phyloP scores from a whole-genome alignment of 1,284 basidiomycete species.

The Austropuccinia psidii region DNA sequence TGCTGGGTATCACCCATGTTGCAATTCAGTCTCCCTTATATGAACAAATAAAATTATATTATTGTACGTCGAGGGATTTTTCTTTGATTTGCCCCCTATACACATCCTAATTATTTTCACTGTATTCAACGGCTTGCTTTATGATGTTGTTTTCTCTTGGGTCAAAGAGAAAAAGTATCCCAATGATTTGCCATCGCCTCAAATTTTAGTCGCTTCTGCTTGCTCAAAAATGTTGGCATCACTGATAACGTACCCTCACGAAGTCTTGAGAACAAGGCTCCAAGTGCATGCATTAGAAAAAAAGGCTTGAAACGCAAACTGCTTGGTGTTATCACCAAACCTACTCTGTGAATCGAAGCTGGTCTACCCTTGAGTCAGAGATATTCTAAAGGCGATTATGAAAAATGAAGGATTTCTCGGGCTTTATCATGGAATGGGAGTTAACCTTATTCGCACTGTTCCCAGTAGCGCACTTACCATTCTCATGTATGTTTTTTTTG shows the following conservation, averaged over 20 bases:
- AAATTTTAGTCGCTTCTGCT: conserved; percentile 77
- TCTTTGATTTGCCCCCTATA: too few species aligned
- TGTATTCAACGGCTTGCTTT: too few species aligned
- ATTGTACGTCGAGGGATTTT: conserved; percentile 63
- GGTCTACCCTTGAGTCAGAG: conserved; percentile 55
- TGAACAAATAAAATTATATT: conserved; percentile 73
- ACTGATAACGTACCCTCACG: conserved; percentile 87
- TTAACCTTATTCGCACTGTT: conserved; percentile 83
- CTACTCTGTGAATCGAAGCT: too few species aligned
- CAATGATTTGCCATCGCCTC: conserved; percentile 57
- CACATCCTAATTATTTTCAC: too few species aligned
- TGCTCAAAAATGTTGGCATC: conserved; percentile 89
- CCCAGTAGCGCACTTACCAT: conserved; percentile 89
- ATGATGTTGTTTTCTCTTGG: not conserved
- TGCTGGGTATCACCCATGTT: conserved; percentile 83
- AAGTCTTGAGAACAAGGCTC: conserved; percentile 82
- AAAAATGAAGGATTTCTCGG: conserved; percentile 73
- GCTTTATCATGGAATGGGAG: conserved; percentile 78
- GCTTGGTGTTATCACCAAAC: conserved; percentile 16
- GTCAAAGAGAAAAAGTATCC: conserved; percentile 50
- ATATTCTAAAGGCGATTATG: conserved; percentile 65
- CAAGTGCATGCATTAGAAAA: conserved; percentile 66
- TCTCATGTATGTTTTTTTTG: conserved; percentile 70
- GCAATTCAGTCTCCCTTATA: conserved; percentile 95
- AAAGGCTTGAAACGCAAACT: conserved; percentile 22